Percentiles rank a stretch among this genome's conserved stretches.
Evolutionary conservation across 768 basidiomycete species (phyloP).

Genomic region (Lentinus brumalis): DNA sequence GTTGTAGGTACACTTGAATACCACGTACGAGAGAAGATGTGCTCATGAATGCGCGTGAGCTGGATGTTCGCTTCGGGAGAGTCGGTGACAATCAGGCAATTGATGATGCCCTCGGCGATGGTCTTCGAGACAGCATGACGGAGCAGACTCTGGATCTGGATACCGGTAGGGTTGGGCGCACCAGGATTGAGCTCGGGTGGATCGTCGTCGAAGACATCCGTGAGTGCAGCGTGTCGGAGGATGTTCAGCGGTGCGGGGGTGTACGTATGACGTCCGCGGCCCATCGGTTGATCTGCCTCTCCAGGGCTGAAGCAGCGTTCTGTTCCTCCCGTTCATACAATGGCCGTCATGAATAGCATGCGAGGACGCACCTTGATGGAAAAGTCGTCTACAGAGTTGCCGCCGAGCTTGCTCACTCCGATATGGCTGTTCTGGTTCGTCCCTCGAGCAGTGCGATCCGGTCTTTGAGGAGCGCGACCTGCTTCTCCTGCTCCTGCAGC

Average conservation of each 20-base stretch:
- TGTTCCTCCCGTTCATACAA: slow-evolving; percentile 30
- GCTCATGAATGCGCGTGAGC: slow-evolving; percentile 84
- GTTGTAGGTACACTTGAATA: not conserved
- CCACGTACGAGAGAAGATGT: slow-evolving; percentile 79
- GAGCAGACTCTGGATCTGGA: slow-evolving; percentile 78
- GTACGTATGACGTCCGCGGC: slow-evolving; percentile 71
- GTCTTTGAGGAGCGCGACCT: slow-evolving; percentile 70
- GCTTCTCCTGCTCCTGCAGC: slow-evolving; percentile 81
- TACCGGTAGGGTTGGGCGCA: slow-evolving; percentile 42
- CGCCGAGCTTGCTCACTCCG: slow-evolving; percentile 46
- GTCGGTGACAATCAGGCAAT: slow-evolving; percentile 85
- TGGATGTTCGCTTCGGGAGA: slow-evolving; percentile 83
- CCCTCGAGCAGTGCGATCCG: slow-evolving; percentile 76
- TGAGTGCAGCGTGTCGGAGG: slow-evolving; percentile 59
- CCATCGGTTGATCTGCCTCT: slow-evolving; percentile 86
- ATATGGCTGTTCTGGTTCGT: slow-evolving; percentile 36
- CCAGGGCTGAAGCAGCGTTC: slow-evolving; percentile 82
- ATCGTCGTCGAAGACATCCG: slow-evolving; percentile 56
- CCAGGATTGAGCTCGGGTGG: slow-evolving; percentile 43
- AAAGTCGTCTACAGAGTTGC: slow-evolving; percentile 81
- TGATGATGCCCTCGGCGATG: slow-evolving; percentile 77
- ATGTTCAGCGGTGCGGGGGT: slow-evolving; percentile 52
- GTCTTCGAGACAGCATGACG: slow-evolving; percentile 81
- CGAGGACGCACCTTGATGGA: slow-evolving; percentile 70
- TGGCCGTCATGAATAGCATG: not conserved